Base-by-base conservation (phyloP, 192 early-diverging fungal genomes). In the Endogone sp. region DNA sequence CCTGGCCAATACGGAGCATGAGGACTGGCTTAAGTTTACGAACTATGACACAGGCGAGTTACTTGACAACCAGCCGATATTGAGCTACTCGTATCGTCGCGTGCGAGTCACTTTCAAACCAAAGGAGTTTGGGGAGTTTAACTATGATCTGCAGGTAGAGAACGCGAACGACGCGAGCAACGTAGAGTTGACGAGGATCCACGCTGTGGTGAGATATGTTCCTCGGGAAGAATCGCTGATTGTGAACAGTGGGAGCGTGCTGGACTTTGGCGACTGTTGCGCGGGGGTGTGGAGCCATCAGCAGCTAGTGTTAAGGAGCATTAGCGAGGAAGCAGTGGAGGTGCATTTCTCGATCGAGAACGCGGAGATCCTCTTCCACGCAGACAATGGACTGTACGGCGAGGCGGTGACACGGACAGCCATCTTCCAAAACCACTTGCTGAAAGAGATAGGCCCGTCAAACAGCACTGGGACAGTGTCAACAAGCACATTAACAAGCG, bases 261-360 rank as follows among this genome's bases (percentile, higher is more conserved):
- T 99, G 26, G 94, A 98, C 73, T 99, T 99, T 84, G 94, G 94
- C 49, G 94, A 98, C 69, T 96, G 95, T 72, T 89, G 86, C 68
- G 92, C 93, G 49, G 96, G 96, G n/a, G 70, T 82, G n/a, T 93
- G 93, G 91, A 89, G 88, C 24, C 86, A 86, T 64, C 87, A 93
- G 70, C 85, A 90, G 54, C 76, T 98, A 4, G 80, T 90, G 1
- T 75, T 99, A 29, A 90, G 87, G 30, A 99, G 97, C 72, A 79
- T 95, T 22, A 85, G 90, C 49, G 91, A 93, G 11, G 64, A 75
- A 9, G 83, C 90, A 0, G 75, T 96, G 3, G 92, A 94, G 28
- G 82, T 99, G 56, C 84, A 84, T 32, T 91, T 98, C 61, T 80
- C 69, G 56, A 79, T 79, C 28, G 85, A 86, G 32, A 80, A 79